phyloP scores from a whole-genome alignment of 352 stramenopile genomes.

The Phytophthora ohioensis region DNA sequence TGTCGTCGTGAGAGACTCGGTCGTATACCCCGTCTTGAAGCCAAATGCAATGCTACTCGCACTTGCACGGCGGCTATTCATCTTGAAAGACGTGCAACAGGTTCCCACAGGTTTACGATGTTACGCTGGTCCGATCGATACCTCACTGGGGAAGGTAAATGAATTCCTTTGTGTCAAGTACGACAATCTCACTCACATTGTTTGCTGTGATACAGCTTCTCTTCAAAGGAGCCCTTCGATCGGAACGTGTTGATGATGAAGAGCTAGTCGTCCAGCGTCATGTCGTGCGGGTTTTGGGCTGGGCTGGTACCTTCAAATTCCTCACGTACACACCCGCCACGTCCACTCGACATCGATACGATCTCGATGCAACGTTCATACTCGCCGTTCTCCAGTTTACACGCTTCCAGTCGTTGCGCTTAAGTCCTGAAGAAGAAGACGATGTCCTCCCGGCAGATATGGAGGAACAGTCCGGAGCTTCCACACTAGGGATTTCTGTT shows the following conservation, averaged over 20 bases:
- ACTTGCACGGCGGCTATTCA: slow-evolving; percentile 25
- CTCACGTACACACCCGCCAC: slow-evolving; percentile 49
- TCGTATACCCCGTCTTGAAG: slow-evolving; percentile 19
- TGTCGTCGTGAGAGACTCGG: slow-evolving; percentile 23
- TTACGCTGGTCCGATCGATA: slow-evolving; percentile 37
- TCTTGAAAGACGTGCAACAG: slow-evolving; percentile 2
- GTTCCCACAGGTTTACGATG: slow-evolving; percentile 6
- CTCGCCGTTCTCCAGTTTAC: slow-evolving; percentile 50
- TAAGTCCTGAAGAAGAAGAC: slow-evolving; percentile 8
- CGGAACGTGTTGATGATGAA: neutral
- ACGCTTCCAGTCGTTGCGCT: slow-evolving; percentile 28
- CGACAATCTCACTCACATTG: neutral
- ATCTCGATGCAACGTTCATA: slow-evolving; percentile 49
- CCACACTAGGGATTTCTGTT: neutral
- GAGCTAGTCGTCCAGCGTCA: slow-evolving; percentile 3
- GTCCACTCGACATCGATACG: slow-evolving; percentile 42
- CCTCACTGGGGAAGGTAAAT: slow-evolving; percentile 55
- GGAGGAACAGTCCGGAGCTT: neutral
- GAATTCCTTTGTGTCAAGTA: neutral
- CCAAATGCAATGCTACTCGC: slow-evolving; percentile 28
- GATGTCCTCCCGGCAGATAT: neutral
- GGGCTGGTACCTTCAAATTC: slow-evolving; percentile 42
- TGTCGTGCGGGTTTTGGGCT: slow-evolving; percentile 49
- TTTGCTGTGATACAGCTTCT: slow-evolving; percentile 38
- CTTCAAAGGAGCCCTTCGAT: slow-evolving; percentile 45